Evolutionary conservation across 2,329 filamentous ascomycete species (phyloP).

Genomic region (Byssochlamys sp.): DNA sequence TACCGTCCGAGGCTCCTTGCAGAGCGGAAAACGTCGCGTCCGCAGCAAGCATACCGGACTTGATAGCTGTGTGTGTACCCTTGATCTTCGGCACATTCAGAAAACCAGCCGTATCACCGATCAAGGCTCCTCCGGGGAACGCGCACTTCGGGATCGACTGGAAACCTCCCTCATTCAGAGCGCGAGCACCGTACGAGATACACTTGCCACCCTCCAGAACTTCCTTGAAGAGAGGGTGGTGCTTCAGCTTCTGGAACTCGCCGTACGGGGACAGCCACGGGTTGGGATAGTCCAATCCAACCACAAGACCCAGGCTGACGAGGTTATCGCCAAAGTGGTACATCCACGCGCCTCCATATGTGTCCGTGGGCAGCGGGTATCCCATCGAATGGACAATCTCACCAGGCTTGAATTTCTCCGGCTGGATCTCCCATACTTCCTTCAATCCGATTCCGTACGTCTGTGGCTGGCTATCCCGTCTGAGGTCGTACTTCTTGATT

Average conservation of each 20-base stretch:
- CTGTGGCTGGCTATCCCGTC: slow-evolving; percentile 80
- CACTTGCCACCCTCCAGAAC: slow-evolving; percentile 94
- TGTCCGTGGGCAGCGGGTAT: slow-evolving; percentile 76
- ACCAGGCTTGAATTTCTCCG: slow-evolving; percentile 82
- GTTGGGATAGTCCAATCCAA: slow-evolving; percentile 90
- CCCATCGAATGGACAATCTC: slow-evolving; percentile 83
- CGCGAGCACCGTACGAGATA: slow-evolving; percentile 87
- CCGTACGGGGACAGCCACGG: slow-evolving; percentile 91
- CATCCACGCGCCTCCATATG: slow-evolving; percentile 97
- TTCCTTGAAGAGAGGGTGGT: slow-evolving; percentile 78
- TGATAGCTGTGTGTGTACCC: slow-evolving; percentile 95
- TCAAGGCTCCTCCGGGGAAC: slow-evolving; percentile 88
- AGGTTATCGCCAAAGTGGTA: slow-evolving; percentile 98
- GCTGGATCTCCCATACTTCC: slow-evolving; percentile 93
- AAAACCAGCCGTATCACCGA: slow-evolving; percentile 92
- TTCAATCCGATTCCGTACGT: slow-evolving; percentile 92
- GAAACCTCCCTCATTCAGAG: slow-evolving; percentile 87
- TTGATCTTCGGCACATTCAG: slow-evolving; percentile 98
- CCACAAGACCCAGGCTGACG: slow-evolving; percentile 81
- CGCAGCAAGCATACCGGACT: slow-evolving; percentile 89
- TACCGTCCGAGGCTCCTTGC: slow-evolving; percentile 46
- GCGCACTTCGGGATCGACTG: slow-evolving; percentile 95
- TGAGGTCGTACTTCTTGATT: slow-evolving; percentile 83
- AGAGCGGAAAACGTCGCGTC: slow-evolving; percentile 80
- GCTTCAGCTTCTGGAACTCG: slow-evolving; percentile 98